phyloP scores from a whole-genome alignment of 129 eudicot species.

The Mikania micrantha region DNA sequence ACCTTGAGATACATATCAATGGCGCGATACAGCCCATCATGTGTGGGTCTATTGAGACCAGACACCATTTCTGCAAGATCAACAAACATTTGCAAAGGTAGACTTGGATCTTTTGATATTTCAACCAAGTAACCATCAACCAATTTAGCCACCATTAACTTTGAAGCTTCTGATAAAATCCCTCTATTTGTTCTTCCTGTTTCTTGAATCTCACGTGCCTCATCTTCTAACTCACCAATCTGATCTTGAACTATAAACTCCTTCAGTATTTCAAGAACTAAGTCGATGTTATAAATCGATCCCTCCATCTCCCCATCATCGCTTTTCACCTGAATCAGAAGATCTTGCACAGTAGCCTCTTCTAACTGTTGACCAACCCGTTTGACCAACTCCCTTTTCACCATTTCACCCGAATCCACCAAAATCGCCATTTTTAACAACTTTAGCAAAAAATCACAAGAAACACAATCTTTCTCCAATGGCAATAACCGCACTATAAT shows the following conservation, averaged over 20 bases:
- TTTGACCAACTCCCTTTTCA: slow-evolving; percentile 44
- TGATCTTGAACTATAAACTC: slow-evolving; percentile 59
- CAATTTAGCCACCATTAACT: slow-evolving; percentile 84
- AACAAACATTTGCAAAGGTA: slow-evolving; percentile 52
- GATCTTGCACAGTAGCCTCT: slow-evolving; percentile 76
- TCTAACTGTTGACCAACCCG: slow-evolving; percentile 79
- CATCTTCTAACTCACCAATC: slow-evolving; percentile 34
- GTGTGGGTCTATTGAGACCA: slow-evolving; percentile 54
- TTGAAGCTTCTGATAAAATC: slow-evolving; percentile 88
- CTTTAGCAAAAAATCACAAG: slow-evolving; percentile 80
- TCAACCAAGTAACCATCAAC: slow-evolving; percentile 76
- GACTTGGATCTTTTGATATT: slow-evolving; percentile 82
- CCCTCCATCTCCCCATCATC: slow-evolving; percentile 41
- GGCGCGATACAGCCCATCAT: slow-evolving; percentile 85
- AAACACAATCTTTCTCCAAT: slow-evolving; percentile 58
- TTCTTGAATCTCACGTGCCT: slow-evolving; percentile 51
- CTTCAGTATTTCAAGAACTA: slow-evolving; percentile 49
- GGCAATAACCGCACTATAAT: slow-evolving; percentile 62
- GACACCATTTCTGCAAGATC: slow-evolving; percentile 79
- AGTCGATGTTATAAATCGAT: slow-evolving; percentile 47
- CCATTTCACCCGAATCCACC: slow-evolving; percentile 55
- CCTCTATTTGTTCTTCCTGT: slow-evolving; percentile 37
- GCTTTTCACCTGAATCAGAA: slow-evolving; percentile 46
- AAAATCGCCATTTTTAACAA: slow-evolving; percentile 62
- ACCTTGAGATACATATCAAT: slow-evolving; percentile 90